Conservation (phyloP, 225 moss, liverwort and hornwort genomes). For the Climacium dendroides region DNA sequence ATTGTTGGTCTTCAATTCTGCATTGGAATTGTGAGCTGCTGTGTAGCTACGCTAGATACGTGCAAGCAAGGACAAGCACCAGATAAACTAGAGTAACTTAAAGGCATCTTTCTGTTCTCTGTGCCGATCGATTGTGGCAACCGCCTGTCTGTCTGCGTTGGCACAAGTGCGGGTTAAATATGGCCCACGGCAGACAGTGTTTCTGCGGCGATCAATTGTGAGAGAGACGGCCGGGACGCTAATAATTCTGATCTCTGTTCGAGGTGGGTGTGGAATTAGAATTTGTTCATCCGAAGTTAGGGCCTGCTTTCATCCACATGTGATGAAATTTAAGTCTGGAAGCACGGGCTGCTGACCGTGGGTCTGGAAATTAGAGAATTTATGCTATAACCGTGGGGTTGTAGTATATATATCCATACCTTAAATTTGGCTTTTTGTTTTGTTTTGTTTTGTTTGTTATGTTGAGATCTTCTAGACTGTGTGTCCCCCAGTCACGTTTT, state of each 20-base stretch:
- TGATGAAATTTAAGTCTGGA: not conserved
- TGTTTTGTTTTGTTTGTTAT: too few species aligned
- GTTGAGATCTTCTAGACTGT: too few species aligned
- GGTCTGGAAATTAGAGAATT: not conserved
- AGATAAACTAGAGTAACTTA: not conserved
- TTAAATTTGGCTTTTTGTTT: too few species aligned
- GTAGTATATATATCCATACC: too few species aligned
- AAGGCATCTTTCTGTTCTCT: not conserved
- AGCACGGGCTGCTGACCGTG: not conserved
- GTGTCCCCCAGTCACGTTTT: too few species aligned
- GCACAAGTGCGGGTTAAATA: not conserved
- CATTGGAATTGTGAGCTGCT: not conserved
- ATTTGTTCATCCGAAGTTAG: not conserved
- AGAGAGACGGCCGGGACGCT: not conserved
- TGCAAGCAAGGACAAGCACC: not conserved
- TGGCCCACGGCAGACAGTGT: not conserved
- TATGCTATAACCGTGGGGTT: too few species aligned
- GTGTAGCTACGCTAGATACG: not conserved
- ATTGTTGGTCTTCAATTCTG: not conserved
- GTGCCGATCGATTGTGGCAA: not conserved
- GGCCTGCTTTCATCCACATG: not conserved
- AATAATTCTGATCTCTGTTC: not conserved
- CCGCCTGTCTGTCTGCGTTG: not conserved
- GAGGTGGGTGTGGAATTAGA: not conserved
- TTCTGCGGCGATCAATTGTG: not conserved